Evolutionary conservation across 2,329 filamentous ascomycete species (phyloP).

Genomic region (Penicillium sp.): DNA sequence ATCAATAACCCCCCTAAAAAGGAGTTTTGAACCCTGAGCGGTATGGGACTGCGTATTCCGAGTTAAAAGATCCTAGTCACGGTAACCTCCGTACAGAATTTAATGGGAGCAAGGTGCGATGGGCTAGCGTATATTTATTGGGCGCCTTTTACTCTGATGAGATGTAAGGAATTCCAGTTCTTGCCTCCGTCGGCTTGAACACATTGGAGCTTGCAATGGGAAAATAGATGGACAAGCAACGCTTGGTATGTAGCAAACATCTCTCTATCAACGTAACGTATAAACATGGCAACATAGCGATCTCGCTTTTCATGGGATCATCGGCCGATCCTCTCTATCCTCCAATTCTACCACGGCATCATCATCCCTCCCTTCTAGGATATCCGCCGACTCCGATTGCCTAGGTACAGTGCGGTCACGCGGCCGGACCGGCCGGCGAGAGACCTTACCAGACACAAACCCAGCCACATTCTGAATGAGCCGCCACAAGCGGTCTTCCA

Average conservation of each 20-base stretch:
- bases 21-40: too few species aligned
- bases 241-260: background rate
- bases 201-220: background rate
- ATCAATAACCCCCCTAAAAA: too few species aligned
- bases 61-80: too few species aligned
- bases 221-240: background rate
- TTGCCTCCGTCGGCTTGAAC: background rate
- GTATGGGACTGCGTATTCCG: too few species aligned
- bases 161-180: background rate
- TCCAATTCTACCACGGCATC: slow-evolving; percentile 51
- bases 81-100: too few species aligned
- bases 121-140: background rate
- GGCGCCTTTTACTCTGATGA: background rate
- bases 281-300: background rate
- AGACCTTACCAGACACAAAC: slow-evolving; percentile 18
- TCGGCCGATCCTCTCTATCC: slow-evolving; percentile 30
- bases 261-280: slow-evolving; percentile 3
- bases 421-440: slow-evolving; percentile 14
- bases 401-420: slow-evolving; percentile 22
- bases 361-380: slow-evolving; percentile 54
- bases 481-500: slow-evolving; percentile 41
- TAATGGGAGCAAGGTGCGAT: background rate
- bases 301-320: slow-evolving; percentile 4
- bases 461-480: slow-evolving; percentile 36
- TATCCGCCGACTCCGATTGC: slow-evolving; percentile 31